Evolutionary conservation across 306 rosid species (phyloP).

Genomic region (Ziziphus jujuba): DNA sequence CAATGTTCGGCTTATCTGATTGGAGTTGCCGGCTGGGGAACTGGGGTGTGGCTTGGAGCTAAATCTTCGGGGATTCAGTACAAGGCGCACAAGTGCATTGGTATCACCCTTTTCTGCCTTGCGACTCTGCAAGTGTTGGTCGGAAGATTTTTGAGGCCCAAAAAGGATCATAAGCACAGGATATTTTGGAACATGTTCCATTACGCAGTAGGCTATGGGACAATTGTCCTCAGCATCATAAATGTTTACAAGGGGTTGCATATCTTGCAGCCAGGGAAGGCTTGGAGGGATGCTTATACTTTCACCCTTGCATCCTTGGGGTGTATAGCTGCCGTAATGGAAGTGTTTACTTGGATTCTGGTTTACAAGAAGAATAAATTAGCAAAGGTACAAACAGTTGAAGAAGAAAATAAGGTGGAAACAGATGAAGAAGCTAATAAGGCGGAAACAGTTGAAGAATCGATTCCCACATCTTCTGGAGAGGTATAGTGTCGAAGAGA

Average conservation of each 20-base stretch:
- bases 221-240: background rate
- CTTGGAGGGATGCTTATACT: background rate
- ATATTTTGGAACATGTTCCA: slow-evolving; percentile 4
- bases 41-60: slow-evolving; percentile 14
- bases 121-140: background rate
- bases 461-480: no score
- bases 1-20: slow-evolving; percentile 6
- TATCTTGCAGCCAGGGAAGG: slow-evolving; percentile 4
- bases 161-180: background rate
- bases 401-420: background rate
- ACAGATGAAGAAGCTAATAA: background rate
- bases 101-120: background rate
- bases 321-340: slow-evolving; percentile 1
- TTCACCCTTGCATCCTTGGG: background rate
- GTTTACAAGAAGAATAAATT: background rate
- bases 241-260: slow-evolving; percentile 11
- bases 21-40: slow-evolving; percentile 21
- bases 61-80: slow-evolving; percentile 4
- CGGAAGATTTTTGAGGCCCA: background rate
- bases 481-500: no score
- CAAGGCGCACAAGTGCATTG: slow-evolving; percentile 28
- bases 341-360: background rate
- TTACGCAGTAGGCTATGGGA: background rate
- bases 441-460: no score
- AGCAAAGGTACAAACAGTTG: background rate